Conservation (phyloP, 441 rosid species). For the Euphorbia schlechtendalii region DNA sequence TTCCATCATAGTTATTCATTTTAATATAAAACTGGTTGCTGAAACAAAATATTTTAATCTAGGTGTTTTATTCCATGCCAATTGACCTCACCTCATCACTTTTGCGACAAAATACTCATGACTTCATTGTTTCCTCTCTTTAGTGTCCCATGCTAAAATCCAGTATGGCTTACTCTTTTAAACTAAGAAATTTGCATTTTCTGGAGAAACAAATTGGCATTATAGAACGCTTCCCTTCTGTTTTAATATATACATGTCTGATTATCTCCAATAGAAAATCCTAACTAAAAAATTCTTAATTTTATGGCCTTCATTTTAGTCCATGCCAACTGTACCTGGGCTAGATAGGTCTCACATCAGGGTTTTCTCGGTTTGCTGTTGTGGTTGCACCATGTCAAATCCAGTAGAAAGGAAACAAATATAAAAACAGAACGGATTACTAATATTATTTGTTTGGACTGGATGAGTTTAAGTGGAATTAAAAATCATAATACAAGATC, state of each 20-base stretch:
- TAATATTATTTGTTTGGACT: neutral
- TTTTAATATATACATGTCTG: neutral
- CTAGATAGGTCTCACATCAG: neutral
- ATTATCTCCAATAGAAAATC: neutral
- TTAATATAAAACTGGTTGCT: neutral
- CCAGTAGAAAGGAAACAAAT: neutral
- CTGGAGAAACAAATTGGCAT: constrained; percentile 1
- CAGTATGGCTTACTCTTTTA: neutral
- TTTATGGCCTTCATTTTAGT: neutral
- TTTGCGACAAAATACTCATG: neutral
- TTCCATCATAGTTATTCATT: neutral
- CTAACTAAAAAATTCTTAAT: neutral
- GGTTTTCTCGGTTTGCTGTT: neutral
- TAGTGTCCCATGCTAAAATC: neutral
- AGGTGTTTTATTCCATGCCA: neutral
- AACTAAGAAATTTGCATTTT: constrained; percentile 3
- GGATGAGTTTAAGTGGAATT: neutral
- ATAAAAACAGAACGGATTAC: neutral
- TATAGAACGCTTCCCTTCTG: neutral
- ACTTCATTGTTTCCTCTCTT: neutral
- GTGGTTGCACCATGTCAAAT: neutral
- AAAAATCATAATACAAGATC: neutral
- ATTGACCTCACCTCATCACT: neutral
- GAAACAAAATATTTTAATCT: neutral
- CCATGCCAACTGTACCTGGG: neutral